These are phyloP conservation scores for Fusarium sp. DNA, from an alignment of 2,329 filamentous ascomycete genomes.

Conservation along the genomic window DNA sequence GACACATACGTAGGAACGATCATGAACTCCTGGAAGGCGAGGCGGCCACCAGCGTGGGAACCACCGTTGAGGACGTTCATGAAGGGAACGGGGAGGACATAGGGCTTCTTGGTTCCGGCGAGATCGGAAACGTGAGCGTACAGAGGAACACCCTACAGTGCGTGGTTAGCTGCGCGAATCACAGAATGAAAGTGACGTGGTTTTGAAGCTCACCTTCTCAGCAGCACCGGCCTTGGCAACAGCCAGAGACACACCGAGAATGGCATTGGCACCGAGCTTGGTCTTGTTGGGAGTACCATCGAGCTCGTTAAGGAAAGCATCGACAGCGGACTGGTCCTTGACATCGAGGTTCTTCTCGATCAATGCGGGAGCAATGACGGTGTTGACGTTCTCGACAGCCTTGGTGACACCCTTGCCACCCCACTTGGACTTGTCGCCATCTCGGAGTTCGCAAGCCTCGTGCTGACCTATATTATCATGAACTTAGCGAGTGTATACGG, in stretches of 20 bases:
- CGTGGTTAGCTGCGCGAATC: conserved; percentile 27
- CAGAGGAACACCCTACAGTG: conserved; percentile 76
- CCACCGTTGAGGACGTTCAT: conserved; percentile 94
- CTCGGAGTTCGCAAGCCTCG: conserved; percentile 91
- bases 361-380: conserved; percentile 80
- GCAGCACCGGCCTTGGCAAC: conserved; percentile 90
- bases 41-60: conserved; percentile 96
- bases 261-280: conserved; percentile 89
- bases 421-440: conserved; percentile 90
- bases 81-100: conserved; percentile 90
- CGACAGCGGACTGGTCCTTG: conserved; percentile 86
- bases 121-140: conserved; percentile 91
- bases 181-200: conserved; percentile 3
- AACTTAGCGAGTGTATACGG: conserved; percentile 45
- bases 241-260: conserved; percentile 86
- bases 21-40: conserved; percentile 98
- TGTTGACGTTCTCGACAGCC: conserved; percentile 89
- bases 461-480: conserved; percentile 75
- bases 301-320: conserved; percentile 86
- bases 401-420: conserved; percentile 88
- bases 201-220: conserved; percentile 71
- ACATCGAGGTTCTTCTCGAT: conserved; percentile 87
- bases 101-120: conserved; percentile 90
- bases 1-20: conserved; percentile 80
- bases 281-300: conserved; percentile 89